Base-by-base conservation (phyloP, 176 grass and related monocot species). In the Echinochloa phyllopogon region DNA sequence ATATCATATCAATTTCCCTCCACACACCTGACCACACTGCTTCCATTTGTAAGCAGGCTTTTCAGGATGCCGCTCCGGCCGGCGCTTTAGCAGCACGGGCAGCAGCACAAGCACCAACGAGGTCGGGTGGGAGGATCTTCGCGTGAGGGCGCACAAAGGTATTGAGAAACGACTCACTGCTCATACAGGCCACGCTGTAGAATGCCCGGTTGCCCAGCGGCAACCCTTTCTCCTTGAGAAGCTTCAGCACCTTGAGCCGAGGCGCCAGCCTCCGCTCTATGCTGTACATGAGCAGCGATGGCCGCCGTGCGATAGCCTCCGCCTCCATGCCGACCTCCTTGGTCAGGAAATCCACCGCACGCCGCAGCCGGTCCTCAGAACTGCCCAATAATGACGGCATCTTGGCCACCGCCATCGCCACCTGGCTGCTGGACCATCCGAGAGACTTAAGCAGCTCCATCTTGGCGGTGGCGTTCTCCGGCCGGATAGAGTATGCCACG, bases 161-260 rank as follows among this genome's bases (percentile, higher is more conserved):
- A 6, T n/a, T 40, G 33, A 20, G 0, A n/a, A 75, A 75, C 10
- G 1, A 1, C 18, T 75, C 50, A 0, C 12, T 53, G 37, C 33
- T 40, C 50, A 75, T 57, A 53, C 73, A 75, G 50, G 29, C 73
- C 17, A 17, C 50, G 73, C 0, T 1, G 33, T 56, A 75, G 50
- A 75, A 75, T 9, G 0, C 0, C 29, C 73, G n/a, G 8, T 40
- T 12, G 50, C 18, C 45, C 18, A 36, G 11, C 52, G 4, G 51
- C 51, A 75, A 39, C 17, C 49, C 50, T 3, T 75, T 39, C 29
- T 75, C 49, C 29, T 55, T 37, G 48, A 75, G 33, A 75, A 75
- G 17, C 50, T 75, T 55, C 33, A 75, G 18, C 50, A 75, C 73
- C 27, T 56, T 75, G 73, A 75, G 73, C 73, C 73, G 33, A 29